Percentiles rank a stretch among this genome's conserved stretches.
Evolutionary conservation across 768 basidiomycete genomes (phyloP).

Genomic region (Coprinopsis strossmayeri): DNA sequence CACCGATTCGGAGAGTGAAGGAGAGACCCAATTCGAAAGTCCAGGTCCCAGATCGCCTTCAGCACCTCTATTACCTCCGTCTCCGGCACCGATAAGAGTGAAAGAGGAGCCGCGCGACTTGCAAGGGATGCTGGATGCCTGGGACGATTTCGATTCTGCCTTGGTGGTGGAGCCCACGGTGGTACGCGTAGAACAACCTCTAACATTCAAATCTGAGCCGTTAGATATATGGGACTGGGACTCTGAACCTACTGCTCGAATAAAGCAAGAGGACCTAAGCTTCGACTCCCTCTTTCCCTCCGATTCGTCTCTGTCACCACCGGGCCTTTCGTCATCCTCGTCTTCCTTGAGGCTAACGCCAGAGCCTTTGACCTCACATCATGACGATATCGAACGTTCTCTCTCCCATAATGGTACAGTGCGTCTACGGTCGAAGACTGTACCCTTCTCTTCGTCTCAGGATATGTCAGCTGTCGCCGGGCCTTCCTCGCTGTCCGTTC

Average conservation of each 20-base stretch:
- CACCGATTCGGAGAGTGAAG: constrained; percentile 43
- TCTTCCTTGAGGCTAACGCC: constrained; percentile 14
- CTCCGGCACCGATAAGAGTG: constrained; percentile 30
- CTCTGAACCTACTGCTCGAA: constrained; percentile 24
- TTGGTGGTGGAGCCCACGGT: constrained; percentile 37
- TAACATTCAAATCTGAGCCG: constrained; percentile 37
- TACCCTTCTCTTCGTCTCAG: constrained; percentile 17
- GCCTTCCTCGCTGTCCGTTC: constrained; percentile 14
- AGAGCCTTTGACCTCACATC: constrained; percentile 10
- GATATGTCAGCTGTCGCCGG: constrained; percentile 8
- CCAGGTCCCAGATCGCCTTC: constrained; percentile 61
- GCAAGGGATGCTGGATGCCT: constrained; percentile 59
- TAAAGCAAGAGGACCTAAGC: constrained; percentile 46
- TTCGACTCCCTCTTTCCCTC: constrained; percentile 29
- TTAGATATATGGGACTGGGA: constrained; percentile 42
- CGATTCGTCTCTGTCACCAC: constrained; percentile 20
- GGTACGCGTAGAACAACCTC: constrained; percentile 25
- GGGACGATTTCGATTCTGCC: constrained; percentile 55
- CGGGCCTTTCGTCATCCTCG: constrained; percentile 24
- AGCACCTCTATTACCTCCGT: constrained; percentile 30
- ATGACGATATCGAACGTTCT: constrained; percentile 1
- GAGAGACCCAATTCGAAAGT: constrained; percentile 55
- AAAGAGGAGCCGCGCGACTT: constrained; percentile 61
- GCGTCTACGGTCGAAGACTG: constrained; percentile 35
- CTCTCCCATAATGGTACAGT: constrained; percentile 15